Evolutionary conservation across 208 protist genomes (phyloP), one percentile per base, ranked within the genome.

Genomic region (Leishmania gerbilli): DNA sequence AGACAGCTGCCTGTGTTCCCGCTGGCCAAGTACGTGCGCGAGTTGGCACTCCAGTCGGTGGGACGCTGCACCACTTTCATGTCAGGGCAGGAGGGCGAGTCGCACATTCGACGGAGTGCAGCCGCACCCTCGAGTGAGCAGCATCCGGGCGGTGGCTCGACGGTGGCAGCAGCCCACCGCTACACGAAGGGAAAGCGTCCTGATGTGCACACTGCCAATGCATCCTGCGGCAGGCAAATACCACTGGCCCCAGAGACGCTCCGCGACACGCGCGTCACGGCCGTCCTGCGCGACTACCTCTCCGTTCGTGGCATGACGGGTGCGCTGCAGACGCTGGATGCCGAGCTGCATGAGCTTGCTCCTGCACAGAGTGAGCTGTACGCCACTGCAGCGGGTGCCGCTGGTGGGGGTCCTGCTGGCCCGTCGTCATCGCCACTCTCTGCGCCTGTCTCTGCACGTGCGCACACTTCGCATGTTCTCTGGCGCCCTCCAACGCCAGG

Each of bases 211-310:
- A 19, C 19, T 5, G 27, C 37, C 11, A 34, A 58, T 68, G 24
- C 53, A 11, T 27, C 13, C 31, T 45, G 55, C 42, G 40, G 34
- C 19, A 62, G 40, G 21, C 74, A 40, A 4, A 31, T 68, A 3
- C 24, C 56, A 37, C 40, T 47, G 21, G 24, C 74, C 34, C n/a
- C 42, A 49, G 88, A 84, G 34, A 71, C 79, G 11, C 86, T 84
- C 79, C 86, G 79, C 17, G 90, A 90, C 81, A 77, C 80, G 31
- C 86, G 69, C 34, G 81, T 91, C 40, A 74, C 85, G 51, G 82
- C 83, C 19, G 79, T 89, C n/a, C 84, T 95, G 71, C 87, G 89
- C 1, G 87, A 88, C 34, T 90, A 93, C 74, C 85, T 95, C 49
- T 75, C 84, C 37, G 72, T 81, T 34, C 88, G 90, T 9, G 92